Percentiles rank a stretch among this genome's conserved stretches.
Conservation (phyloP, 192 early-diverging fungal species). For the Coemansia sp. region DNA sequence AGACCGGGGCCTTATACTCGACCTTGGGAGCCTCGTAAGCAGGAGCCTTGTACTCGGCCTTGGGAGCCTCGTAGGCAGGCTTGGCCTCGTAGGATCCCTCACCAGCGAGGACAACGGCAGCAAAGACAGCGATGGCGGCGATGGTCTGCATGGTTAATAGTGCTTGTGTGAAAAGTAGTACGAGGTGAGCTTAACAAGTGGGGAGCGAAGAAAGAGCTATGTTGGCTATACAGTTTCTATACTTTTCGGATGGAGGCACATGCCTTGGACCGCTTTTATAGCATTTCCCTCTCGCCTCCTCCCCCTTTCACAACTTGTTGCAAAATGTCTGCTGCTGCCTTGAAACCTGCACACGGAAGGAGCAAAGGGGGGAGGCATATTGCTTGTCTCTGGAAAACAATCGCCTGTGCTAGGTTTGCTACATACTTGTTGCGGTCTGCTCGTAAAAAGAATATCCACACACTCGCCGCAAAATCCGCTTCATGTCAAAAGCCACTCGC, state of each 20-base stretch:
- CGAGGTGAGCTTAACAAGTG: background rate
- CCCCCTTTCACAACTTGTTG: background rate
- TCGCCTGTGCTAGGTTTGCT: background rate
- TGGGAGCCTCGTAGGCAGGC: conserved; percentile 11
- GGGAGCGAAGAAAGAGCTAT: conserved; percentile 3
- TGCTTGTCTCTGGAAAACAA: background rate
- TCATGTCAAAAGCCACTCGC: background rate
- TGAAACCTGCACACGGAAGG: background rate
- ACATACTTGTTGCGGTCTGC: background rate
- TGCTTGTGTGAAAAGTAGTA: background rate
- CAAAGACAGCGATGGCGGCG: conserved; percentile 29
- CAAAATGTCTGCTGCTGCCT: background rate
- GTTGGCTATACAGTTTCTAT: conserved; percentile 1
- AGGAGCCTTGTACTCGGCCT: conserved; percentile 24
- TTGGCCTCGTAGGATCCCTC: conserved; percentile 24
- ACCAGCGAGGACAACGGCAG: conserved; percentile 20
- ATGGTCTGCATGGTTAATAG: conserved; percentile 32
- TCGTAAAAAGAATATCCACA: conserved; percentile 1
- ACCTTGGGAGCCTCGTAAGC: conserved; percentile 8
- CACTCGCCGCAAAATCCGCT: background rate
- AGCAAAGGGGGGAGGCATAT: background rate
- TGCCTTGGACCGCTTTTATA: too few relatives aligned
- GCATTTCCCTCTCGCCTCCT: background rate
- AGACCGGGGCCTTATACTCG: conserved; percentile 13
- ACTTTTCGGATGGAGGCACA: too few relatives aligned